Conservation (phyloP, 768 basidiomycete species). For the Cystofilobasidium macerans region DNA sequence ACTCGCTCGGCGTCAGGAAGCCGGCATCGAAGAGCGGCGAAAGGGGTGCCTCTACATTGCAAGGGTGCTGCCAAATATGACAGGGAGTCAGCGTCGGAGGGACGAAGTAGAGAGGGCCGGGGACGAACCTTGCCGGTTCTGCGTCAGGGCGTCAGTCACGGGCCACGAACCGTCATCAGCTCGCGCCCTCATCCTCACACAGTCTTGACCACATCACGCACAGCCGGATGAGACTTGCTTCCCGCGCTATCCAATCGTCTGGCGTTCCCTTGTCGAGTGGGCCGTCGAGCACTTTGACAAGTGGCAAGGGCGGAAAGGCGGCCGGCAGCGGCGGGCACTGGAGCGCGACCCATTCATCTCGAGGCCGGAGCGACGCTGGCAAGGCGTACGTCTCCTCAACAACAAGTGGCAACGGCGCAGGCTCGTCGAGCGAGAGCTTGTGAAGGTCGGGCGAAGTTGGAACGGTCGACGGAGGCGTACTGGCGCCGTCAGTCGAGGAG, state of each 20-base stretch:
- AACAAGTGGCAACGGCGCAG: background rate
- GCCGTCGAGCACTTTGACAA: background rate
- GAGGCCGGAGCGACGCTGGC: background rate
- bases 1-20: conserved; percentile 48
- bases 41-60: conserved; percentile 47
- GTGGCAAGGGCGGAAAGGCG: conserved; percentile 27
- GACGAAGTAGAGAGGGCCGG: background rate
- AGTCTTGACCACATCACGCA: conserved; percentile 42
- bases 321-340: conserved; percentile 9
- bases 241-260: conserved; percentile 43
- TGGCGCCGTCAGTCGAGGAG: background rate
- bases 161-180: background rate
- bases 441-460: background rate
- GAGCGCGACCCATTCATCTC: background rate
- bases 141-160: background rate
- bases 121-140: background rate
- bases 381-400: conserved; percentile 2
- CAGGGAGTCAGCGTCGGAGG: background rate
- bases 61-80: conserved; percentile 44
- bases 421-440: background rate
- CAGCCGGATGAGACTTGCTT: conserved; percentile 17
- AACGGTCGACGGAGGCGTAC: background rate
- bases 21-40: conserved; percentile 35
- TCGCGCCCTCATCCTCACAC: background rate
- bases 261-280: conserved; percentile 37